Percentiles rank a stretch among this genome's conserved stretches.
Evolutionary conservation across 2,329 filamentous ascomycete species (phyloP).

Genomic region (Torrubiella hemipterigena): DNA sequence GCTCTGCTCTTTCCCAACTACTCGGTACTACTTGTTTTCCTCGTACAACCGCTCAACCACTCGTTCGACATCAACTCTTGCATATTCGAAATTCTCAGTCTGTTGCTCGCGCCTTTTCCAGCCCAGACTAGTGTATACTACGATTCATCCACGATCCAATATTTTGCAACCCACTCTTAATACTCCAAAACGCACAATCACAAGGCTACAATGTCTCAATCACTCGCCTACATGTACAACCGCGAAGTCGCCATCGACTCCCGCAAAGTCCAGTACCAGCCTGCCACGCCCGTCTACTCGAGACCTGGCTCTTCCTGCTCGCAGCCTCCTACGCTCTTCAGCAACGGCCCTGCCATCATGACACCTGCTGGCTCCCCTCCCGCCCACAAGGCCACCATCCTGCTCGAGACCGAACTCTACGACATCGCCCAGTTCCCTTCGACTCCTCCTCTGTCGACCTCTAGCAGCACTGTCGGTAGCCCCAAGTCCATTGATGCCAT

Average conservation of each 20-base stretch:
- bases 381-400: conserved; percentile 64
- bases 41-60: neutral
- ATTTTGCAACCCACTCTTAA: conserved; percentile 6
- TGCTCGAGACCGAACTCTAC: conserved; percentile 65
- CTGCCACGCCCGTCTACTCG: conserved; percentile 52
- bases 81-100: no score
- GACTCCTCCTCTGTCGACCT: conserved; percentile 76
- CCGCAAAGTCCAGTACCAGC: conserved; percentile 55
- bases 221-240: conserved; percentile 79
- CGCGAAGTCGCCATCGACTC: conserved; percentile 62
- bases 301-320: conserved; percentile 54
- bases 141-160: neutral
- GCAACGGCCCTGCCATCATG: conserved; percentile 48
- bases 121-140: neutral
- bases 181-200: conserved; percentile 5
- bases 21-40: conserved; percentile 1
- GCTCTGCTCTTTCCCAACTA: conserved; percentile 1
- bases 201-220: conserved; percentile 49
- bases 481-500: conserved; percentile 67
- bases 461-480: conserved; percentile 77
- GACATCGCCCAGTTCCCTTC: conserved; percentile 67
- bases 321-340: conserved; percentile 45
- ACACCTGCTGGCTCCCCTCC: conserved; percentile 68
- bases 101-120: neutral
- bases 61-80: no score